Percentiles rank a stretch among this genome's conserved stretches.
Conservation (phyloP, 2,329 filamentous ascomycete genomes). For the Ustilaginoidea virens region DNA sequence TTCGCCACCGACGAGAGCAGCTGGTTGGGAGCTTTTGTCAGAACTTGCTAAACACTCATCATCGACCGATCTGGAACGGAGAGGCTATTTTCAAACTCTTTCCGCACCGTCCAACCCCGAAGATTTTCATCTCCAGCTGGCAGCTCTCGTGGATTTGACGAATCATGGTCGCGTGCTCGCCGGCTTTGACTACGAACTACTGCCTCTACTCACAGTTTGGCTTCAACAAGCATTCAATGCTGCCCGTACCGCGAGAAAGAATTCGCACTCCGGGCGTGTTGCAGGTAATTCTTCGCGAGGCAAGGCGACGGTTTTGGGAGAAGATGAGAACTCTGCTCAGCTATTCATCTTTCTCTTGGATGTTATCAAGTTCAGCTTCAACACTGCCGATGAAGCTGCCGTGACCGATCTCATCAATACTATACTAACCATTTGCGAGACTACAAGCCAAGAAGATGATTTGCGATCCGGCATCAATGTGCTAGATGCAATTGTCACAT, state of each 20-base stretch:
- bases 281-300: constrained; percentile 22
- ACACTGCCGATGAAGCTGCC: constrained; percentile 46
- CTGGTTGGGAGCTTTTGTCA: constrained; percentile 51
- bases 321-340: constrained; percentile 46
- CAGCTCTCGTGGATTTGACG: constrained; percentile 45
- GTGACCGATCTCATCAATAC: constrained; percentile 45
- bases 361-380: constrained; percentile 63
- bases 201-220: constrained; percentile 47
- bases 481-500: constrained; percentile 56
- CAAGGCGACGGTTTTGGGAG: constrained; percentile 24
- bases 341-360: constrained; percentile 52
- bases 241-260: constrained; percentile 35
- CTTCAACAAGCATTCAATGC: constrained; percentile 38
- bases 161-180: constrained; percentile 44
- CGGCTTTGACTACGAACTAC: constrained; percentile 52
- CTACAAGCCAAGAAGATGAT: constrained; percentile 48
- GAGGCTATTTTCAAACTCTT: constrained; percentile 49
- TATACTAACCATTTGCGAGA: constrained; percentile 51
- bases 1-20: constrained; percentile 33
- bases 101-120: constrained; percentile 39
- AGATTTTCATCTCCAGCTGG: constrained; percentile 52
- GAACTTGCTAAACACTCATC: constrained; percentile 48
- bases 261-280: constrained; percentile 19
- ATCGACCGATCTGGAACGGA: constrained; percentile 50
- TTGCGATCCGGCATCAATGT: constrained; percentile 51